Conservation (phyloP, 345 rosid genomes). For the Lenwebbia sp. region DNA sequence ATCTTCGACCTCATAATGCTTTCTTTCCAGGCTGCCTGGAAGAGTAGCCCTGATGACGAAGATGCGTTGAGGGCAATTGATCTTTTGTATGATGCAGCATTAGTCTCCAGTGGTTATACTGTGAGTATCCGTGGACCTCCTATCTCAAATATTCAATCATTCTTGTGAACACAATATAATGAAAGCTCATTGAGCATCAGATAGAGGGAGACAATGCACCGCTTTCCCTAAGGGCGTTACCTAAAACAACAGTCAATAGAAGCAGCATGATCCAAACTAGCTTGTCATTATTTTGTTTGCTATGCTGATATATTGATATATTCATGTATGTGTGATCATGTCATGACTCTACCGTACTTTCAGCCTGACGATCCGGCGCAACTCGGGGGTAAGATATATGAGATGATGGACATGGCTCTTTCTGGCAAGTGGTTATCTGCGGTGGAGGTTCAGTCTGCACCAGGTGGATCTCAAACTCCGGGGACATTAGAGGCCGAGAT, state of each 20-base stretch:
- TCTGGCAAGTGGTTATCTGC: constrained; percentile 65
- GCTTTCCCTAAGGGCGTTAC: background rate
- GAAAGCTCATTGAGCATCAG: background rate
- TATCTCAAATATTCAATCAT: background rate
- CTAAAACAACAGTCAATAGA: background rate
- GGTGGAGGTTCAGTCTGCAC: constrained; percentile 14
- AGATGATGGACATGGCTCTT: constrained; percentile 86
- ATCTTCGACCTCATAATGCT: background rate
- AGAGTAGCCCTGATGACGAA: constrained; percentile 53
- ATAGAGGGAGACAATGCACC: background rate
- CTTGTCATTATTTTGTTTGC: background rate
- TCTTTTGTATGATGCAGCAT: constrained; percentile 83
- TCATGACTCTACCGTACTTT: background rate
- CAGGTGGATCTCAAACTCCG: constrained; percentile 7
- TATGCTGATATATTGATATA: background rate
- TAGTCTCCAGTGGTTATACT: constrained; percentile 91
- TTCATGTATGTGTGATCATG: background rate
- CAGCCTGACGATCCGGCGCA: constrained; percentile 97
- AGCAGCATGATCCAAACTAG: background rate
- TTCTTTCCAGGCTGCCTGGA: constrained; percentile 61
- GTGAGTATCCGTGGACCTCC: constrained; percentile 27
- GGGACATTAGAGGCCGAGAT: constrained; percentile 73
- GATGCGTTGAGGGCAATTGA: constrained; percentile 83
- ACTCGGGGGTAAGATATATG: constrained; percentile 94
- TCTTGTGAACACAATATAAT: background rate